Percentiles rank a stretch among this genome's conserved stretches.
Conservation (phyloP, 495 filamentous ascomycete species). For the Usnea hakonensis region DNA sequence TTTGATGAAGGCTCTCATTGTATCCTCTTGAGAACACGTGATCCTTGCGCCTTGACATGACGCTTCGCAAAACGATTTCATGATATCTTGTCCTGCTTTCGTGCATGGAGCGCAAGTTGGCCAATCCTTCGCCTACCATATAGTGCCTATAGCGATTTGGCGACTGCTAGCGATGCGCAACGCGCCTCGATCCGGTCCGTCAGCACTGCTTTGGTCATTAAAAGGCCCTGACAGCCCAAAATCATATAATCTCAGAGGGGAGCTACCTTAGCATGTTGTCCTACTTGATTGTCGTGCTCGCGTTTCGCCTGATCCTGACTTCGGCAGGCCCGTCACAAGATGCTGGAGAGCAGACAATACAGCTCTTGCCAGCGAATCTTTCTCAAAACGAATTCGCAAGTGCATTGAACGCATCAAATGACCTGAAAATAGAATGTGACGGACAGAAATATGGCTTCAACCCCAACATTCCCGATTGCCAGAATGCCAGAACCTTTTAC, state of each 20-base stretch:
- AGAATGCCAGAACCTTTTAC: neutral
- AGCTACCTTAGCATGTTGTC: too few relatives aligned
- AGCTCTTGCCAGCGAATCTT: neutral
- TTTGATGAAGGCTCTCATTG: too few relatives aligned
- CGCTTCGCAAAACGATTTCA: neutral
- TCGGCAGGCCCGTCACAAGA: neutral
- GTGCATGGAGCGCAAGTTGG: neutral
- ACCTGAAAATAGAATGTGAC: neutral
- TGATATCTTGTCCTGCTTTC: neutral
- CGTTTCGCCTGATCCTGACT: neutral
- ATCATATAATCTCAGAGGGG: too few relatives aligned
- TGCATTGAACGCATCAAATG: neutral
- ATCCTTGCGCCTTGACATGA: neutral
- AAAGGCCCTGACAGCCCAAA: too few relatives aligned
- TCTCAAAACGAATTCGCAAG: neutral
- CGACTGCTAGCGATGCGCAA: too few relatives aligned
- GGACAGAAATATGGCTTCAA: slow-evolving; percentile 2
- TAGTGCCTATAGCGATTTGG: neutral
- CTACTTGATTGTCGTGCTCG: neutral
- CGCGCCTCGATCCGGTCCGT: neutral
- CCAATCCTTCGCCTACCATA: neutral
- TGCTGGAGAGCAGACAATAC: neutral
- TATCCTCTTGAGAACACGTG: too few relatives aligned
- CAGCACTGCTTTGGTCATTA: neutral
- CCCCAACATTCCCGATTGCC: neutral